Percentiles rank a stretch among this genome's conserved stretches.
Conservation (phyloP, 2,329 filamentous ascomycete species). For the Drechmeria coniospora region DNA sequence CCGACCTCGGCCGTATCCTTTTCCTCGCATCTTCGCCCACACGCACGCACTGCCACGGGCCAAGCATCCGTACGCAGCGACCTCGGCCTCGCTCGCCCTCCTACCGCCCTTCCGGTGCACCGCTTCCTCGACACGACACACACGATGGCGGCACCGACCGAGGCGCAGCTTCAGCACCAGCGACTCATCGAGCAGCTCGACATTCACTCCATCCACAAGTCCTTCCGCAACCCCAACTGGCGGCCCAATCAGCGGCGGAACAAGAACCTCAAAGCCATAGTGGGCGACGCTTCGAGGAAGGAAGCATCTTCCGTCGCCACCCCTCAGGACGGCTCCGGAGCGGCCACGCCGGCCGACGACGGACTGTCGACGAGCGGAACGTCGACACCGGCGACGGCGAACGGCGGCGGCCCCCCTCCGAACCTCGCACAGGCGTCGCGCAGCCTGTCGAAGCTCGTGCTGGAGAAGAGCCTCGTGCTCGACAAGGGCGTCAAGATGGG, state of each 20-base stretch:
- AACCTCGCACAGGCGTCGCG: slow-evolving; percentile 85
- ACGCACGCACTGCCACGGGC: no score
- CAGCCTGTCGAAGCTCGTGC: slow-evolving; percentile 71
- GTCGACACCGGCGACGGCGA: slow-evolving; percentile 36
- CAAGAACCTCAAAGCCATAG: slow-evolving; percentile 96
- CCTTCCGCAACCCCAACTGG: slow-evolving; percentile 83
- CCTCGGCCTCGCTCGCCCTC: no score
- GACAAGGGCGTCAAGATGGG: slow-evolving; percentile 14
- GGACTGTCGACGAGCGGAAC: slow-evolving; percentile 41
- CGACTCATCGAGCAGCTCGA: slow-evolving; percentile 82
- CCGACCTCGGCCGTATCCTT: no score
- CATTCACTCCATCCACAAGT: slow-evolving; percentile 71
- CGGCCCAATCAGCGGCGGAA: slow-evolving; percentile 88
- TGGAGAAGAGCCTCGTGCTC: slow-evolving; percentile 59
- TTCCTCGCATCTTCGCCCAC: no score
- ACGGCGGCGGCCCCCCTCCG: slow-evolving; percentile 29
- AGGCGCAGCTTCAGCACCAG: slow-evolving; percentile 67
- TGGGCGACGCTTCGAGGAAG: slow-evolving; percentile 74
- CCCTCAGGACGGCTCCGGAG: slow-evolving; percentile 59
- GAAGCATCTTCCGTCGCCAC: slow-evolving; percentile 80
- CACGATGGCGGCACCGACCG: slow-evolving; percentile 48
- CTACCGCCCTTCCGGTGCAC: not conserved
- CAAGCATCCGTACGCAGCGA: no score
- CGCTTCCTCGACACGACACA: slow-evolving; percentile 21
- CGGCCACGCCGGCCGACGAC: slow-evolving; percentile 47